Evolutionary conservation across 176 grass and related monocot genomes (phyloP).

Genomic region (Miscanthus lutarioriparius): DNA sequence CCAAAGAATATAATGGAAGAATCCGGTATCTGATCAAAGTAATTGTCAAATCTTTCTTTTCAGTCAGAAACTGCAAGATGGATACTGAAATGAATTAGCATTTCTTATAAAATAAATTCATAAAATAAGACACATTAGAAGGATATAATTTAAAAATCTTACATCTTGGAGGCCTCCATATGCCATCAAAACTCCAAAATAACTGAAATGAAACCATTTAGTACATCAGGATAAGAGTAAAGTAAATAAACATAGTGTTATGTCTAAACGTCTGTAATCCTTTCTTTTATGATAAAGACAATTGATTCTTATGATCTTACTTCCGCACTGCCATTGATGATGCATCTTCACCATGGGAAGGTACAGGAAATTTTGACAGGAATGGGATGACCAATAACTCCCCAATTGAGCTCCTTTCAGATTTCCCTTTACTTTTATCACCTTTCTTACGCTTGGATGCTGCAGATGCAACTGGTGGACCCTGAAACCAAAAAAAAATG

Average conservation of each 20-base stretch:
- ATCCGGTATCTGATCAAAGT: conserved; percentile 72
- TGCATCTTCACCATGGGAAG: conserved; percentile 59
- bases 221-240: conserved; percentile 12
- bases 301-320: conserved; percentile 46
- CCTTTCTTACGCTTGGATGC: conserved; percentile 88
- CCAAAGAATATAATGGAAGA: conserved; percentile 76
- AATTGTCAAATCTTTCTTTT: conserved; percentile 55
- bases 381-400: conserved; percentile 86
- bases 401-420: conserved; percentile 70
- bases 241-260: conserved; percentile 18
- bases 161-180: conserved; percentile 91
- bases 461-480: conserved; percentile 66
- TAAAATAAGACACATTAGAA: background rate
- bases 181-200: conserved; percentile 90
- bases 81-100: conserved; percentile 29
- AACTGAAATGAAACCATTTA: conserved; percentile 58
- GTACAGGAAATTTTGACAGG: conserved; percentile 83
- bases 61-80: conserved; percentile 70
- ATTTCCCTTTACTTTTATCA: conserved; percentile 86
- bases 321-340: conserved; percentile 66
- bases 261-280: background rate
- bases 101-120: conserved; percentile 14
- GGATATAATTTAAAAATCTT: conserved; percentile 43
- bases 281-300: conserved; percentile 12
- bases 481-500: conserved; percentile 47